Conservation (phyloP, 1,139 yeast genomes). For the Scheffersomyces stambukii region DNA sequence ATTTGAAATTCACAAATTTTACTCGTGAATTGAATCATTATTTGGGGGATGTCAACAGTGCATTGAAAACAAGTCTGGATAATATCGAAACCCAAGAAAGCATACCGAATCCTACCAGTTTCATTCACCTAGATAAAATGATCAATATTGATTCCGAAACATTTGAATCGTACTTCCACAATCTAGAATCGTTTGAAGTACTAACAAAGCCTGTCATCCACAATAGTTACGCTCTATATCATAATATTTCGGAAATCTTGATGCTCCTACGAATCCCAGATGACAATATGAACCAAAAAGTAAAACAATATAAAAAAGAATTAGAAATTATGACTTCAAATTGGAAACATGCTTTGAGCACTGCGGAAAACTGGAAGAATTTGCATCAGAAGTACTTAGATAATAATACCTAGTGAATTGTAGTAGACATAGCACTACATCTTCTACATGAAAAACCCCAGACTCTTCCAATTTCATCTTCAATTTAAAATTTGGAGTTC, state of each 20-base stretch:
- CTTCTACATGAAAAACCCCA: background rate
- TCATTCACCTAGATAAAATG: conserved; percentile 27
- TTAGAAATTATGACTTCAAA: conserved; percentile 33
- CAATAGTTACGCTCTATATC: conserved; percentile 26
- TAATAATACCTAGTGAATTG: too few relatives aligned
- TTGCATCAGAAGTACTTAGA: too few relatives aligned
- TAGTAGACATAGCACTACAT: conserved; percentile 7
- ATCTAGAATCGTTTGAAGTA: conserved; percentile 36
- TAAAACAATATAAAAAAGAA: conserved; percentile 29
- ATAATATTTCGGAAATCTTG: conserved; percentile 16
- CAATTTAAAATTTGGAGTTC: too few relatives aligned
- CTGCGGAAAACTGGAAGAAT: conserved; percentile 47
- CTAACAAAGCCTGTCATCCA: conserved; percentile 32
- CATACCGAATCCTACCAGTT: conserved; percentile 32
- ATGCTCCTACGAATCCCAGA: conserved; percentile 3
- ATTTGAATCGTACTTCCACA: conserved; percentile 21
- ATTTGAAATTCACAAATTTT: conserved; percentile 33
- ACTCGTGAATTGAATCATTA: conserved; percentile 29
- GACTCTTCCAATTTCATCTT: conserved; percentile 3
- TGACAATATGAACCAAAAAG: conserved; percentile 4
- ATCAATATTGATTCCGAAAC: conserved; percentile 17
- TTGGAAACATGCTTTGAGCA: conserved; percentile 43
- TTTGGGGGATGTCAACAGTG: conserved; percentile 21
- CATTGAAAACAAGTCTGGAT: conserved; percentile 19
- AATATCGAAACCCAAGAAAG: conserved; percentile 8